Evolutionary conservation across 2,329 filamentous ascomycete genomes (phyloP), one percentile per base, ranked within the genome.

Genomic region (Endoconidiophora laricicola): DNA sequence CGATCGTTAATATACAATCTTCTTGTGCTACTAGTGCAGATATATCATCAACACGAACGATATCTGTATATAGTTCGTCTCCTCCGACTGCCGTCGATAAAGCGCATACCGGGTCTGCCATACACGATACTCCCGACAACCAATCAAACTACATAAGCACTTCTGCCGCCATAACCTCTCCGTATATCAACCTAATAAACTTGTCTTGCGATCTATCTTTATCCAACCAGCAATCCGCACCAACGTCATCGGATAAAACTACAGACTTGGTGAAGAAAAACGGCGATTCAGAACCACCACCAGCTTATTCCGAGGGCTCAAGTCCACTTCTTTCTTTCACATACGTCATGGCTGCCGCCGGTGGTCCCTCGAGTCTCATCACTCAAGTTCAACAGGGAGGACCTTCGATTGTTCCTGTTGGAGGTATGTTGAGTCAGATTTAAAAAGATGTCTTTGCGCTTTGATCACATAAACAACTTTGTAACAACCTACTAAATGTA

Each of bases 291-390:
- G 91, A 96, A 69, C 90, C 90, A 53, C 91, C 91, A 54, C 91
- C 91, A 52, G 90, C 91, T 52, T 98, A 98, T 66, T 87, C 85
- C 58, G 90, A 96, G 77, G 88, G 90, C 60, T 83, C 80, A 54
- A 95, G 86, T 70, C 91, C 91, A 55, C 79, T 98, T 64, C 76
- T 83, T 54, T 86, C 86, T 52, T 98, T 98, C 62, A 81, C 83
- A 59, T 98, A 93, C 77, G 78, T 94, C 64, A 98, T 98, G 91
- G 88, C 91, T 68, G 85, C 87, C 65, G 88, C 90, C 68, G 90
- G 90, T 73, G 90, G 88, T 70, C 85, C 88, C 59, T 83, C 88
- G 71, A 96, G 91, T 77, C 94, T 98, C 63, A 94, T 98, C 69
- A 98, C 91, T 67, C 91, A 98, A 71, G 91, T 98, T 59, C 88